These are phyloP conservation scores for Clarireedia monteithiana DNA, from an alignment of 2,329 filamentous ascomycete species.

Conservation along the genomic window DNA sequence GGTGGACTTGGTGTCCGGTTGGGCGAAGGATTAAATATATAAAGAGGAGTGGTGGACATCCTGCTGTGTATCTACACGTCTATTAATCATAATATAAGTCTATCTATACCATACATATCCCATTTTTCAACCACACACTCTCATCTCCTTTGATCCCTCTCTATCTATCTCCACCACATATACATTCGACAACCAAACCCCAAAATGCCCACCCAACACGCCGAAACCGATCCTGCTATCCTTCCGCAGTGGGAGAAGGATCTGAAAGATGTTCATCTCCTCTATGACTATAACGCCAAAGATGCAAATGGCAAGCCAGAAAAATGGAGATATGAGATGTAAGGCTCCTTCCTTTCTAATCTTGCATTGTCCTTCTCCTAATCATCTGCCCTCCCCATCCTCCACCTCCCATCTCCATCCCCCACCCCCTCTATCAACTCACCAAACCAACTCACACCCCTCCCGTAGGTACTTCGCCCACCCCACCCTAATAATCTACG, in stretches of 20 bases:
- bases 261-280: slow-evolving; percentile 44
- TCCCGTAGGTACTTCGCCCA: not conserved
- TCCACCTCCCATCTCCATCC: not conserved
- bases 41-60: no score
- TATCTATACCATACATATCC: no score
- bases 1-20: no score
- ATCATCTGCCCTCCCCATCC: no score
- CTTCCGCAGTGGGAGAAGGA: slow-evolving; percentile 39
- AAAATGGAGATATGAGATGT: slow-evolving; percentile 55
- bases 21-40: no score
- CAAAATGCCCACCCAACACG: slow-evolving; percentile 1
- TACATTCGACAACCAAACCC: no score
- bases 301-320: slow-evolving; percentile 41
- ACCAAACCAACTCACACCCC: not conserved
- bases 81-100: no score
- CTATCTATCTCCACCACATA: no score
- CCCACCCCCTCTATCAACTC: not conserved
- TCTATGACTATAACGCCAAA: slow-evolving; percentile 49
- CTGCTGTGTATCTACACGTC: no score
- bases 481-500: slow-evolving; percentile 1
- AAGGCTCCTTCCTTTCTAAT: not conserved
- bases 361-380: no score
- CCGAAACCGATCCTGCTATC: not conserved
- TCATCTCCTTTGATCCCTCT: no score
- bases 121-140: no score